Evolutionary conservation across 306 rosid genomes (phyloP), one percentile per base, ranked within the genome.

Genomic region (Sesbania bispinosa): DNA sequence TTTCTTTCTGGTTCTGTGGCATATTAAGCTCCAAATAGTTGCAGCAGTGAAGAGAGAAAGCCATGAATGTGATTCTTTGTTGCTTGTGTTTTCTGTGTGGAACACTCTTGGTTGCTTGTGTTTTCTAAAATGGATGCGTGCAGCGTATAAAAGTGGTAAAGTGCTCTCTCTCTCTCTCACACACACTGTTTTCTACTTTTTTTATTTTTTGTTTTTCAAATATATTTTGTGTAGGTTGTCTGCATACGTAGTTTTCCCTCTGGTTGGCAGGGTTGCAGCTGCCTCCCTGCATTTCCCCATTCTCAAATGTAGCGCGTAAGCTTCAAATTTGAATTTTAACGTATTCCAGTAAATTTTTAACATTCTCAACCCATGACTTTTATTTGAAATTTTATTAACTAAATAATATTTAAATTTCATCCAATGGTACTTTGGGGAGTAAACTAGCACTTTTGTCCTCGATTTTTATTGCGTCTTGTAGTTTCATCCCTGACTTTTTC

Each of bases 121-220:
- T 82, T 75, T 79, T 85, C 86, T 72, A 72, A 80, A 74, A 83
- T 74, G 73, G 93, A 88, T 90, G 93, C 96, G 93, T 89, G 96
- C 96, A 88, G 84, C 86, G 89, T 87, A 88, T 88, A 88, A 90
- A 90, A 93, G 92, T 90, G 88, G 96, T 85, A 90, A 90, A 93
- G 98, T 87, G 85, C 76, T 8, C 61, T 51, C 80, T 48, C 78
- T 77, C 79, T 42, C 68, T 16, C 81, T 33, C 75, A 41, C 78
- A 33, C 41, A 59, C 41, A 53, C 46, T 48, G 16, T 52, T 48
- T n/a, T 55, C 73, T 45, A 43, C 67, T 26, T 58, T 61, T 36
- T 45, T 74, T 30, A 10, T 21, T 23, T 20, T 11, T 51, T 42
- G 46, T 57, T 4, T 46, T 19, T 63, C 39, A 62, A 18, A 23